Conservation (phyloP, 306 rosid species). For the Nissolia schottii region DNA sequence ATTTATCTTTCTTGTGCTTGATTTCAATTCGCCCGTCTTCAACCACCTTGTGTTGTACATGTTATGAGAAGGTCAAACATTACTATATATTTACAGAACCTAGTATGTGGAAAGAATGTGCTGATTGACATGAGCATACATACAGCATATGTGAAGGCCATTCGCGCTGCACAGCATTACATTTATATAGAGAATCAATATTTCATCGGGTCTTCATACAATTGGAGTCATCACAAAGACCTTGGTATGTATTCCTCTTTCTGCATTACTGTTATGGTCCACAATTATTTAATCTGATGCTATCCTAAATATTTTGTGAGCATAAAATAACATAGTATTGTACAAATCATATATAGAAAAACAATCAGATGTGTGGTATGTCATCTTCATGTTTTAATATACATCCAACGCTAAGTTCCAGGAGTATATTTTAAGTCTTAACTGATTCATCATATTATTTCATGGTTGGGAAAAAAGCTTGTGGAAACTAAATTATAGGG, state of each 20-base stretch:
- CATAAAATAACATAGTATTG: neutral
- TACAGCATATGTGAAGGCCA: constrained; percentile 81
- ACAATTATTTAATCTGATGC: neutral
- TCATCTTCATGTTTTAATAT: neutral
- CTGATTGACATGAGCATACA: constrained; percentile 95
- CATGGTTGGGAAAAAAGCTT: neutral
- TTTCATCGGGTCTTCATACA: constrained; percentile 84
- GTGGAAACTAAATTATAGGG: neutral
- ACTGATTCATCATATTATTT: neutral
- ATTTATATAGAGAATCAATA: constrained; percentile 89
- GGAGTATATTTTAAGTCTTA: neutral
- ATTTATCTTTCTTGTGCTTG: constrained; percentile 3
- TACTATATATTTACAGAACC: constrained; percentile 51
- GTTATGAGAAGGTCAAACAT: constrained; percentile 22
- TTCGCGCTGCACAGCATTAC: constrained; percentile 80
- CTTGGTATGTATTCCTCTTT: constrained; percentile 48
- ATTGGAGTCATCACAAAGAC: constrained; percentile 83
- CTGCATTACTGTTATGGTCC: neutral
- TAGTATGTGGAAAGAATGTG: constrained; percentile 83
- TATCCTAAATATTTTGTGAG: neutral
- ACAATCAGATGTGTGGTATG: neutral
- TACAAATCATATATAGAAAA: neutral
- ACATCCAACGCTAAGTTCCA: neutral
- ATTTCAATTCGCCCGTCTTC: constrained; percentile 13
- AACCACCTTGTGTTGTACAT: neutral